phyloP scores from a whole-genome alignment of 768 basidiomycete genomes.

The Suillus subalutaceus region DNA sequence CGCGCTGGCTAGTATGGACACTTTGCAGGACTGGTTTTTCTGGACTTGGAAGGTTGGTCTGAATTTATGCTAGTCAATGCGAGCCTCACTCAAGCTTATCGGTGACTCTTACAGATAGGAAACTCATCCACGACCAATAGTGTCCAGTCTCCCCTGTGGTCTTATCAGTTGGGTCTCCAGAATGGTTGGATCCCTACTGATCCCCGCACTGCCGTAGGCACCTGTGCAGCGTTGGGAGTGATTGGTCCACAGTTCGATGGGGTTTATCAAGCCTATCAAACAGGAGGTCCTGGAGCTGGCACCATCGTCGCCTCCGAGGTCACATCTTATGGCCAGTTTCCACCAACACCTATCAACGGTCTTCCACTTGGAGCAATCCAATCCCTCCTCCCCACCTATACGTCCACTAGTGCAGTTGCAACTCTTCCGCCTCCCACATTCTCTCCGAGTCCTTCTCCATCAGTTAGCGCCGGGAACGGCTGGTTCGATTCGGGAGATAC shows the following conservation, averaged over 20 bases:
- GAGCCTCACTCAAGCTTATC: background rate
- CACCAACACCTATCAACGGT: slow-evolving; percentile 54
- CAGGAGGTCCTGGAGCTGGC: slow-evolving; percentile 61
- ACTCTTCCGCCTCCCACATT: slow-evolving; percentile 61
- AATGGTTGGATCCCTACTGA: slow-evolving; percentile 81
- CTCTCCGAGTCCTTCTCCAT: slow-evolving; percentile 41
- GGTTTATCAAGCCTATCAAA: slow-evolving; percentile 64
- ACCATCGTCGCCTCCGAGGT: slow-evolving; percentile 46
- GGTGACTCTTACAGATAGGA: slow-evolving; percentile 46
- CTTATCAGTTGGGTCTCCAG: slow-evolving; percentile 67
- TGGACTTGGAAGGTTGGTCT: too few relatives aligned
- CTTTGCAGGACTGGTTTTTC: too few relatives aligned
- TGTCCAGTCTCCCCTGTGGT: slow-evolving; percentile 64
- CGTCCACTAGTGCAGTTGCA: slow-evolving; percentile 56
- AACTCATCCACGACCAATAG: slow-evolving; percentile 51
- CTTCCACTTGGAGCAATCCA: slow-evolving; percentile 39
- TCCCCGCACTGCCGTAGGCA: slow-evolving; percentile 64
- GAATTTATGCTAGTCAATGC: slow-evolving; percentile 19
- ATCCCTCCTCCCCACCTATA: slow-evolving; percentile 60
- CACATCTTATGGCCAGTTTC: slow-evolving; percentile 51
- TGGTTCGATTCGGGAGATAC: slow-evolving; percentile 62
- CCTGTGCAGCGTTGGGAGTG: slow-evolving; percentile 60
- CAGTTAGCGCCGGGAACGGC: slow-evolving; percentile 51
- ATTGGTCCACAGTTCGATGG: slow-evolving; percentile 49
- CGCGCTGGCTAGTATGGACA: too few relatives aligned